Base-by-base conservation (phyloP, 805 yeast species). In the Aciculoconidium aculeatum region DNA sequence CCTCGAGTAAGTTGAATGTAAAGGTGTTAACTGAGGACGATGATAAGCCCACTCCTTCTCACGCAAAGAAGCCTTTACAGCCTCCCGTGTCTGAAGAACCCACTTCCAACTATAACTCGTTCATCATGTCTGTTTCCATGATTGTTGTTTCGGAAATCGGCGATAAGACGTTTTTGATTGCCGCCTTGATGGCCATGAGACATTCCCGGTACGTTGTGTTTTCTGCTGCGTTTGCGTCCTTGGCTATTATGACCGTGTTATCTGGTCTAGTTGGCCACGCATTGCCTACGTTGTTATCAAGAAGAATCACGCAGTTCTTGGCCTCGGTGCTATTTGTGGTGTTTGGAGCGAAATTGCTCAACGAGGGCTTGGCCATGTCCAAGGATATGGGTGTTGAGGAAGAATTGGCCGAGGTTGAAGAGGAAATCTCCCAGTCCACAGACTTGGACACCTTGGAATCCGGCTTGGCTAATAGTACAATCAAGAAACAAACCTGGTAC, bases 101-200 rank as follows among this genome's bases (percentile, higher is more conserved):
- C 7, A 23, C 18, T 13, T 35, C 35, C 15, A 46, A 53, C 8
- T 57, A 55, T 28, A 58, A 72, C 40, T 72, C 94, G 3, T 80
- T 92, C 43, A 17, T 83, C 35, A 75, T 90, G 79, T 75, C 97
- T 2, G 62, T 79, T 18, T 74, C 90, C 10, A 92, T 92, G 98
- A 92, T 92, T 49, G 61, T 84, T 17, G 83, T 87, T n/a, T 83
- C 95, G 16, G 99, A 92, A 57, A 80, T 92, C 35, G 98, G 98
- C 36, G 99, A 92, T 56, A 92, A 92, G 62, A 92, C 99, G 0
- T 92, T 92, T 52, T 70, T 92, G 41, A 86, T 92, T 45, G 96
- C 98, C 19, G 97, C 96, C 2, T 67, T 92, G 41, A 88, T 92
- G 96, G 95, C 97, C 17, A 92, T 92, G 97, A 83, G 85, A 51